These are phyloP conservation scores for Lentinula lateritia DNA, from an alignment of 768 basidiomycete species.

Conservation along the genomic window DNA sequence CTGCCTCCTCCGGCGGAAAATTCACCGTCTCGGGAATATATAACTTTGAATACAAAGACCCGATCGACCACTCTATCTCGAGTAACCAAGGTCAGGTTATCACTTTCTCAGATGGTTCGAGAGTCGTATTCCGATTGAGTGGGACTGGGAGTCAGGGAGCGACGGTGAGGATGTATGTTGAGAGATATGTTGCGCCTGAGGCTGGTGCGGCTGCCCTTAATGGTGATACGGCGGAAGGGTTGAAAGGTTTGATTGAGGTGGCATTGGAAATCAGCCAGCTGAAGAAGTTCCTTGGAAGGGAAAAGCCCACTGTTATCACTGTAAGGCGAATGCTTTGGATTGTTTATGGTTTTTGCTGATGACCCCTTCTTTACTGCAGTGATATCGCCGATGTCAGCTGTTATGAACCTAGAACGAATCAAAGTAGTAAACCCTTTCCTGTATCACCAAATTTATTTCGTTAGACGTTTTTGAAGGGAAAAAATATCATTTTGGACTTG, in stretches of 20 bases:
- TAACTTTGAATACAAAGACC: constrained; percentile 96
- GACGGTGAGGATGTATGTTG: constrained; percentile 94
- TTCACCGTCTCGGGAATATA: constrained; percentile 76
- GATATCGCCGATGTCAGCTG: neutral
- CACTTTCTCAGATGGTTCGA: constrained; percentile 84
- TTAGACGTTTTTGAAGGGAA: neutral
- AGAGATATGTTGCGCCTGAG: constrained; percentile 76
- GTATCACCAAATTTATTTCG: neutral
- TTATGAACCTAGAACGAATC: neutral
- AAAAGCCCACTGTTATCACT: constrained; percentile 96
- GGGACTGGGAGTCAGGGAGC: constrained; percentile 97
- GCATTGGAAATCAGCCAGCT: constrained; percentile 82
- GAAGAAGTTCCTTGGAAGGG: constrained; percentile 78
- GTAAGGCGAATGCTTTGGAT: constrained; percentile 34
- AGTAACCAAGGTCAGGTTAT: constrained; percentile 96
- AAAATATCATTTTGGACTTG: neutral
- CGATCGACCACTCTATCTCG: constrained; percentile 92
- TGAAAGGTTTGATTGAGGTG: constrained; percentile 94
- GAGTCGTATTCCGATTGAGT: constrained; percentile 93
- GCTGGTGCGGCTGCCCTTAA: constrained; percentile 65
- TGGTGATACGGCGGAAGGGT: constrained; percentile 79
- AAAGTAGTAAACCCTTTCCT: neutral
- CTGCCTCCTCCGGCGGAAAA: constrained; percentile 57
- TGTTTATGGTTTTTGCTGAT: neutral
- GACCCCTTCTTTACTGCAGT: neutral